Base-by-base conservation (phyloP, 2,329 filamentous ascomycete species). In the Fusarium napiforme region DNA sequence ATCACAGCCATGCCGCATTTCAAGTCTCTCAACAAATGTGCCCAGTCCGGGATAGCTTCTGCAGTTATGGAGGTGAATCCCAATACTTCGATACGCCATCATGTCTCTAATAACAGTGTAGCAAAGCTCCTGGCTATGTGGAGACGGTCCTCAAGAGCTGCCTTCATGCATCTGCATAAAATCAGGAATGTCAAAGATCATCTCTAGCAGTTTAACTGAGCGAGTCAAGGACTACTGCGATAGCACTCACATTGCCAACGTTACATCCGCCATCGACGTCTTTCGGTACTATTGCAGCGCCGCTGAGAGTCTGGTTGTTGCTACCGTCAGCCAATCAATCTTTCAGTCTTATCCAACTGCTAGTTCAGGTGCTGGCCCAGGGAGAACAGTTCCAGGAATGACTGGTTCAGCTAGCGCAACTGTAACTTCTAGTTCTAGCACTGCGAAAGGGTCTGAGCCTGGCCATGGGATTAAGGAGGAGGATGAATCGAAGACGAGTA, bases 131-230 rank as follows among this genome's bases (percentile, higher is more conserved):
- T 77, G 80, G n/a, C 58, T 84, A 34, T 89, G 87, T 49, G 85
- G 84, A 2, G 72, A 75, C 2, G 87, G 85, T 0, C 85, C 86
- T 2, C 81, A 86, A 69, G 85, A 84, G 15, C 79, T 89, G 5
- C 87, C 87, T 1, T 88, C 86, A 1, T 89, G 87, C 64, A 83
- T 82, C 9, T 89, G 87, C 64, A 69, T 89, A 60, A 88, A 88
- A 69, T 82, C 82, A 7, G 83, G 84, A 28, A 85, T 88, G 80
- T 82, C 82, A 3, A 79, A 78, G n/a, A 73, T 77, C 2, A 78
- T 88, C 10, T 83, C 83, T 10, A 86, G 81, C 71, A 77, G 73
- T 7, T 80, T 89, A n/a, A 85, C 83, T 1, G 84, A 83, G 2
- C 74, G 79, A 3, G 83, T 87, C 58, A 85, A 84, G 67, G 82